Evolutionary conservation across 164 flowering plant genomes (phyloP).

Genomic region (Cinnamomum micranthum): DNA sequence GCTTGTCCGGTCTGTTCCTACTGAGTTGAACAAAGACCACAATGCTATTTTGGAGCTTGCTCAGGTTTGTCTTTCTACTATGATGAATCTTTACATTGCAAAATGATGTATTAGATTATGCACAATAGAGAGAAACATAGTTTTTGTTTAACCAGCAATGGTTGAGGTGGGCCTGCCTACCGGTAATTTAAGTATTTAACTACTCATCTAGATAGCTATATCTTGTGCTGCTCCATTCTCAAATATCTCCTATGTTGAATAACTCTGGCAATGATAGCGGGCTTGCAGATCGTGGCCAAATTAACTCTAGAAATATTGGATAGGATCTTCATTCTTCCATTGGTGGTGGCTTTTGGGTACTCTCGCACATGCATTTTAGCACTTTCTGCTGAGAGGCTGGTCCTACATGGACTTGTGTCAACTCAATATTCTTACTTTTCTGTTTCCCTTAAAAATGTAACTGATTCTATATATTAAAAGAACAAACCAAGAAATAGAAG

Average conservation of each 20-base stretch:
- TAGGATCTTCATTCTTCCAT: too few relatives aligned
- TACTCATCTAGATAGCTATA: background rate
- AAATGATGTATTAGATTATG: background rate
- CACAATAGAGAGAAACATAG: background rate
- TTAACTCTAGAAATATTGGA: too few relatives aligned
- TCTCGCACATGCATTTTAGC: too few relatives aligned
- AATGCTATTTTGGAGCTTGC: constrained; percentile 94
- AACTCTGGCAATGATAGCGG: background rate
- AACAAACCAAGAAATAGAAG: too few relatives aligned
- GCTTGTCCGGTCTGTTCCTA: constrained; percentile 93
- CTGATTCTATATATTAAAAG: too few relatives aligned
- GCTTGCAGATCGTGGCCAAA: background rate
- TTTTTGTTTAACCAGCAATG: background rate
- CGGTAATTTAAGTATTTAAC: background rate
- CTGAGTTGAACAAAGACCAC: constrained; percentile 95
- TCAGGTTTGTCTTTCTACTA: constrained; percentile 46
- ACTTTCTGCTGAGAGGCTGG: too few relatives aligned
- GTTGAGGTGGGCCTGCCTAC: background rate
- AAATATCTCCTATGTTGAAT: background rate
- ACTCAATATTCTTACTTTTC: too few relatives aligned
- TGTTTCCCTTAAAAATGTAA: too few relatives aligned
- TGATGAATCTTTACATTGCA: background rate
- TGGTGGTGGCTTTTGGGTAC: too few relatives aligned
- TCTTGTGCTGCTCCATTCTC: background rate
- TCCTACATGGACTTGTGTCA: too few relatives aligned